Evolutionary conservation across 345 rosid genomes (phyloP), one percentile per base, ranked within the genome.

Genomic region (Linum lewisii): DNA sequence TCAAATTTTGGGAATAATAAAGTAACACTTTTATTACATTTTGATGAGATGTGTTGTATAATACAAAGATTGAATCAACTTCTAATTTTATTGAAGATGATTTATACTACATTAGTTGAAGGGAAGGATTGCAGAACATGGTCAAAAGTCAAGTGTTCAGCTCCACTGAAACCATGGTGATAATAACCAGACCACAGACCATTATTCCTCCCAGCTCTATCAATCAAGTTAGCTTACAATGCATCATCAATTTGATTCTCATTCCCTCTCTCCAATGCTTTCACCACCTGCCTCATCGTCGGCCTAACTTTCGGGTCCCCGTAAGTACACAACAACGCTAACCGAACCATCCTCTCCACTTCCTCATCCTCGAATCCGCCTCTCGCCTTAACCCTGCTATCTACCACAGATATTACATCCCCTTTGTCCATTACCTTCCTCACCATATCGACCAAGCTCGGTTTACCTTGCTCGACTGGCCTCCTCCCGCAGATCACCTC

Each of bases 401-500:
- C 81, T 0, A 76, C 71, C 0, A 61, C 77, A 20, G 32, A 66
- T 11, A 11, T 5, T 44, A 73, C 47, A 61, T 73, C 75, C 18
- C 73, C 73, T 18, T 32, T 71, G 29, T 73, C 81, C 53, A 61
- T 50, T 26, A 79, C 20, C 1, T 42, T 65, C 74, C 78, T 63
- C 55, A 73, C 69, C 76, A 69, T 62, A 56, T 76, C 79, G 58
- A 78, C 50, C 22, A 81, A 74, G 9, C 69, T 67, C 24, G 65
- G 72, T 53, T 78, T 78, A 36, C 79, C 79, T 70, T 78, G 78
- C 61, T 78, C 86, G 7, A 74, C 64, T 1, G 83, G 83, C 51
- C 86, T 67, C 36, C 78, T 55, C 10, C 86, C 83, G 54, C 81
- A 76, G 54, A 74, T 63, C 29, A 78, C 77, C 72, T 81, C 83